Evolutionary conservation across 305 asterid species (phyloP), one percentile per base, ranked within the genome.

Genomic region (Fraxinus angustifolia): DNA sequence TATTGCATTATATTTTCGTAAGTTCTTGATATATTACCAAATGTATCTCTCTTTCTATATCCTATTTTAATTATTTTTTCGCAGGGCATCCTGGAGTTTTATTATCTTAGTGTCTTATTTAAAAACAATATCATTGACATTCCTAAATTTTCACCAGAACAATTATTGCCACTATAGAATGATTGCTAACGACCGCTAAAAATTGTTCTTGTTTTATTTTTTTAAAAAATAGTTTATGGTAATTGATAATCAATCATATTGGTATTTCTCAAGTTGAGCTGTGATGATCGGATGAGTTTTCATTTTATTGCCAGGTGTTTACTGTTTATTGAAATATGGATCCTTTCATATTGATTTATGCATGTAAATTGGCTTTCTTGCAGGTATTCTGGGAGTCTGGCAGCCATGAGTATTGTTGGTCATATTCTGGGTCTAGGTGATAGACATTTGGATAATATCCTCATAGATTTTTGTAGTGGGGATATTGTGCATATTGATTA

Each of bases 401-500:
- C 99, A 75, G 93, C 94, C 83, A 96, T 94, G 99, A 96, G 99
- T 85, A 91, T 96, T 80, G 94, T 96, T 70, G 98, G 99, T 75
- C 98, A 96, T 86, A 84, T 96, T 79, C 89, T 96, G 81, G 99
- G 99, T 82, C 89, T 96, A 17, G 99, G 99, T 30, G 99, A 96
- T 85, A 89, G 99, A 77, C 99, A 96, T 90, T 90, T 96, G 93
- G 99, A 96, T 86, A 96, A 96, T 88, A 92, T 96, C 89, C 98
- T 94, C 78, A 87, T 96, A 76, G 99, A 96, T 85, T 94, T 96
- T 86, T 92, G 89, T 84, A 90, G 91, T 84, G 99, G 99, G 79
- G 99, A 93, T 86, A 91, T 96, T 81, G 85, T 96, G 87, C 99
- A 96, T 87, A 96, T 96, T 60, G 99, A 96, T 89, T 96, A 96